Evolutionary conservation across 1,284 basidiomycete genomes (phyloP).

Genomic region (Puccinia polysora): DNA sequence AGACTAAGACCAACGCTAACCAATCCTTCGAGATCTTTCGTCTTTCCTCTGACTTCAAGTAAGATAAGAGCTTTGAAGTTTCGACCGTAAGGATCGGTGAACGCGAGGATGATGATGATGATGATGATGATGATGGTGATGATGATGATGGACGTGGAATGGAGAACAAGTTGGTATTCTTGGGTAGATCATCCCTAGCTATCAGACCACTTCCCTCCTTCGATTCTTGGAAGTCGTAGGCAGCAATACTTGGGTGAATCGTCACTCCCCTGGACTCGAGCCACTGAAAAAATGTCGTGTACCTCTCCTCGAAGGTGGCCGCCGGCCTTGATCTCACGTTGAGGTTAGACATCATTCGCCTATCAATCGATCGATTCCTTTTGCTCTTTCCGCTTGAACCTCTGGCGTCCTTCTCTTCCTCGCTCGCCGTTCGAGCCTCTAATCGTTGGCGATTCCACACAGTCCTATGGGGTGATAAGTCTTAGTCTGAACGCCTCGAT

Average conservation of each 20-base stretch:
- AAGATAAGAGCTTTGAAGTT: not conserved
- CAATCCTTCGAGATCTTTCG: not conserved
- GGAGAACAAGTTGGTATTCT: slow-evolving; percentile 8
- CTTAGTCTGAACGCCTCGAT: too few species aligned
- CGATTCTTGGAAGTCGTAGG: not conserved
- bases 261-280: not conserved
- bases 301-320: too few species aligned
- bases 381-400: too few species aligned
- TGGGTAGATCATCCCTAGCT: not conserved
- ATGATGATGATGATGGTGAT: too few species aligned
- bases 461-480: too few species aligned
- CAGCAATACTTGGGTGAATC: not conserved
- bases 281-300: not conserved
- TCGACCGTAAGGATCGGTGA: slow-evolving; percentile 18
- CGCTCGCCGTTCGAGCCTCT: too few species aligned
- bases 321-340: too few species aligned
- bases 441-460: too few species aligned
- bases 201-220: slow-evolving; percentile 9
- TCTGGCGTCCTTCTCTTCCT: too few species aligned
- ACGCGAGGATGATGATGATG: too few species aligned
- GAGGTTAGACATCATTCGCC: too few species aligned
- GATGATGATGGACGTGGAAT: slow-evolving; percentile 7
- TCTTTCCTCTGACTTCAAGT: not conserved
- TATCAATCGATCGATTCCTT: too few species aligned
- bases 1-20: slow-evolving; percentile 12